Evolutionary conservation across 306 rosid species (phyloP).

Genomic region (Fragaria iinumae): DNA sequence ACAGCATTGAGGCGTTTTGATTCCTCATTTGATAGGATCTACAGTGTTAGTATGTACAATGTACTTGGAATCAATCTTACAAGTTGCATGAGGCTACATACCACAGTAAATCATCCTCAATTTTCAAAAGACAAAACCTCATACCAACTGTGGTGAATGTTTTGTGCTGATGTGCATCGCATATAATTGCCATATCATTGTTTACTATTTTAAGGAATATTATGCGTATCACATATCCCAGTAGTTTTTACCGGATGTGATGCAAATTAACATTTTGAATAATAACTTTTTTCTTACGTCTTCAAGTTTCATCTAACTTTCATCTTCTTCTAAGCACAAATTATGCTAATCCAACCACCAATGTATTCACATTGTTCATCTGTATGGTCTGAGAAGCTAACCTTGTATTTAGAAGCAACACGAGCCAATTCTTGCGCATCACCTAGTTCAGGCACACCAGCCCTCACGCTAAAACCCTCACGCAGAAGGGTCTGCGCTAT

Average conservation of each 20-base stretch:
- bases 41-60: neutral
- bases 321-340: neutral
- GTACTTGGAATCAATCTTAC: neutral
- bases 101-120: neutral
- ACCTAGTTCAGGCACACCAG: slow-evolving; percentile 83
- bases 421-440: slow-evolving; percentile 92
- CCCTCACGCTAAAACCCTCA: slow-evolving; percentile 82
- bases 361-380: neutral
- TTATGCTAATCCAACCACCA: neutral
- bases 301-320: neutral
- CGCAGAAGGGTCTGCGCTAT: slow-evolving; percentile 72
- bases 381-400: slow-evolving; percentile 19
- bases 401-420: slow-evolving; percentile 82
- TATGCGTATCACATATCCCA: no score
- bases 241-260: no score
- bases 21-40: slow-evolving; percentile 88
- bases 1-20: slow-evolving; percentile 87
- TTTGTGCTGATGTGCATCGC: no score
- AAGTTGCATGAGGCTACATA: neutral
- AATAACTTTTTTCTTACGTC: neutral
- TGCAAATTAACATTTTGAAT: no score
- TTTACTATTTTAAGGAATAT: no score
- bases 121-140: neutral
- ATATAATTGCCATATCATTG: no score
- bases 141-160: neutral